Percentiles rank a stretch among this genome's conserved stretches.
These are phyloP conservation scores for Tribonema minus DNA, from an alignment of 108 stramenopile species.

Conservation along the genomic window DNA sequence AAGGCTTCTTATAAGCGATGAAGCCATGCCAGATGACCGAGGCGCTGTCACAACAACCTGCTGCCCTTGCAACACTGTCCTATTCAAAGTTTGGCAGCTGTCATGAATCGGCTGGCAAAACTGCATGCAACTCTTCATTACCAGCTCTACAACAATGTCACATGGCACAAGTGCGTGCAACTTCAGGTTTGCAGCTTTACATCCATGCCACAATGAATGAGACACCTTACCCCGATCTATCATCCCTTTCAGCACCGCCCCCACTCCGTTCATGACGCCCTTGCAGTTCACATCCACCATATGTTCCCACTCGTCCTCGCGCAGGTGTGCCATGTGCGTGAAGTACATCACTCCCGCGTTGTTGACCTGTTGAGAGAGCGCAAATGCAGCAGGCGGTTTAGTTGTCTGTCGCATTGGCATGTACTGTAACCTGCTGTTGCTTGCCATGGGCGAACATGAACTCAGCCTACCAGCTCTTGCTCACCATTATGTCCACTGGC, in stretches of 20 bases:
- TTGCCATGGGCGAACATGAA: neutral
- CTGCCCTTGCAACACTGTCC: too few species aligned
- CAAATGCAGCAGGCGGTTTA: neutral
- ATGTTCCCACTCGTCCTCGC: conserved; percentile 72
- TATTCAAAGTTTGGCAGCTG: too few species aligned
- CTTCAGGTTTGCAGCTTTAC: too few species aligned
- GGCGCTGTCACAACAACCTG: too few species aligned
- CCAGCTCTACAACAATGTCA: too few species aligned
- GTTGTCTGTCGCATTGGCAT: neutral
- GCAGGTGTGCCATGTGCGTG: conserved; percentile 65
- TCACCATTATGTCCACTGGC: conserved; percentile 49
- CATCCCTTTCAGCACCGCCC: conserved; percentile 62
- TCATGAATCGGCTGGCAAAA: too few species aligned
- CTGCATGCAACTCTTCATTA: too few species aligned
- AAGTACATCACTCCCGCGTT: conserved; percentile 77
- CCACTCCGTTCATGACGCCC: conserved; percentile 67
- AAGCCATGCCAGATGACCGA: too few species aligned
- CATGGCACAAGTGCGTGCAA: too few species aligned
- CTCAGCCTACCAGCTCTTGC: neutral
- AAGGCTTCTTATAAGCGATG: too few species aligned
- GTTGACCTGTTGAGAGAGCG: conserved; percentile 20
- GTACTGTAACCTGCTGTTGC: neutral
- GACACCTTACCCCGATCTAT: conserved; percentile 58
- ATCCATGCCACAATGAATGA: too few species aligned
- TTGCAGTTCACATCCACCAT: conserved; percentile 75